Conservation (phyloP, 129 eudicot species). For the Rutidosis leptorrhynchoides region DNA sequence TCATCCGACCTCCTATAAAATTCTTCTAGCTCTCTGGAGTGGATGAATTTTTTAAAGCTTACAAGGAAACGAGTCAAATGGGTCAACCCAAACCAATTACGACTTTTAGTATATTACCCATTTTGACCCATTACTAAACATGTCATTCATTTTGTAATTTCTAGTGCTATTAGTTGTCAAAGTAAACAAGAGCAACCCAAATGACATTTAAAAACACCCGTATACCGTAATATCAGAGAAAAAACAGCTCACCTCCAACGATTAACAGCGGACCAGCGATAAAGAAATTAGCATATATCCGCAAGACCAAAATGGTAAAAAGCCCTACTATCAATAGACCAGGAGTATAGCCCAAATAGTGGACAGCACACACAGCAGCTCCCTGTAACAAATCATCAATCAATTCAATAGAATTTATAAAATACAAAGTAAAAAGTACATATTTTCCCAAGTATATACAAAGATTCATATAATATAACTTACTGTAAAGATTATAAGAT, state of each 20-base stretch:
- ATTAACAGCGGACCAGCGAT: constrained; percentile 70
- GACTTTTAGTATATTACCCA: background rate
- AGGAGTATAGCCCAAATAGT: constrained; percentile 85
- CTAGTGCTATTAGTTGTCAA: background rate
- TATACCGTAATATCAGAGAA: background rate
- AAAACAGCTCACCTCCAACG: constrained; percentile 66
- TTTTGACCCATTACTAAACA: background rate
- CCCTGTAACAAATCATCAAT: constrained; percentile 43
- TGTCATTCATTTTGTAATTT: background rate
- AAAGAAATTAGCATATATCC: constrained; percentile 95
- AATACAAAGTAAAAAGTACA: constrained; percentile 1
- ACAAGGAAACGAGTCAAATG: background rate
- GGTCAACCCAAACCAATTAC: background rate
- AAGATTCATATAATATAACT: constrained; percentile 25
- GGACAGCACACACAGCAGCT: constrained; percentile 78
- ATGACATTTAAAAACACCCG: background rate
- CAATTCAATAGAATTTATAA: background rate
- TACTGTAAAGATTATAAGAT: constrained; percentile 78
- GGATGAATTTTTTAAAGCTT: background rate
- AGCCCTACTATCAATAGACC: constrained; percentile 86
- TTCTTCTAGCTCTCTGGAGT: too few relatives aligned
- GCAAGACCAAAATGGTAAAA: constrained; percentile 64
- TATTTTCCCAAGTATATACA: background rate
- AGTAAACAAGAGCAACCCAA: background rate
- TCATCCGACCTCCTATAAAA: too few relatives aligned